Evolutionary conservation across 257 asterid species (phyloP).

Genomic region (Ligustrum vulgare): DNA sequence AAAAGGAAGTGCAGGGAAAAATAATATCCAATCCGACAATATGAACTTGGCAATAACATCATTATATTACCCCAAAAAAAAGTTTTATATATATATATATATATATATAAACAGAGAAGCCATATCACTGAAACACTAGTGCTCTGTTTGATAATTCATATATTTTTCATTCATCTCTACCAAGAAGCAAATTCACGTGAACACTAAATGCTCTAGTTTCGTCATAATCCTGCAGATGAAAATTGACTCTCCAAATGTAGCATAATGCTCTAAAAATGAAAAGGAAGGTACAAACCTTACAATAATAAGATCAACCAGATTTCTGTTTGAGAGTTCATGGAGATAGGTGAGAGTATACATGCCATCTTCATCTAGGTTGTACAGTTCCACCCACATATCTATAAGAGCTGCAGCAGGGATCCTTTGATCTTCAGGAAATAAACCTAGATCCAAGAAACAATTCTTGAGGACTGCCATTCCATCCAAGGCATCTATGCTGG

Average conservation of each 20-base stretch:
- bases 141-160: too few relatives aligned
- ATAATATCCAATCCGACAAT: too few relatives aligned
- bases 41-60: too few relatives aligned
- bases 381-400: constrained; percentile 43
- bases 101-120: too few relatives aligned
- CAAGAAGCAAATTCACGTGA: too few relatives aligned
- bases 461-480: constrained; percentile 17
- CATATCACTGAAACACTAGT: too few relatives aligned
- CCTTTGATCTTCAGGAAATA: constrained; percentile 40
- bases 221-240: too few relatives aligned
- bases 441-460: constrained; percentile 38
- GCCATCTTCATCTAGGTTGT: constrained; percentile 33
- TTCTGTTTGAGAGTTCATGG: constrained; percentile 29
- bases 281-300: constrained; percentile 22
- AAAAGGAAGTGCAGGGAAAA: too few relatives aligned
- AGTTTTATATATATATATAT: too few relatives aligned
- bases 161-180: too few relatives aligned
- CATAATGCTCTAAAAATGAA: not conserved
- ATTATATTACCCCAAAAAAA: too few relatives aligned
- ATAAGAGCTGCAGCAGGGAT: constrained; percentile 31
- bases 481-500: constrained; percentile 35
- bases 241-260: not conserved
- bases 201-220: too few relatives aligned
- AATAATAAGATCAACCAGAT: constrained; percentile 36
- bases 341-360: constrained; percentile 20